A percentile compares a stretch with the other conserved stretches of the same genome.
These are phyloP conservation scores for Aureobasidium zeae DNA, from an alignment of 2,329 filamentous ascomycete genomes.

Conservation along the genomic window DNA sequence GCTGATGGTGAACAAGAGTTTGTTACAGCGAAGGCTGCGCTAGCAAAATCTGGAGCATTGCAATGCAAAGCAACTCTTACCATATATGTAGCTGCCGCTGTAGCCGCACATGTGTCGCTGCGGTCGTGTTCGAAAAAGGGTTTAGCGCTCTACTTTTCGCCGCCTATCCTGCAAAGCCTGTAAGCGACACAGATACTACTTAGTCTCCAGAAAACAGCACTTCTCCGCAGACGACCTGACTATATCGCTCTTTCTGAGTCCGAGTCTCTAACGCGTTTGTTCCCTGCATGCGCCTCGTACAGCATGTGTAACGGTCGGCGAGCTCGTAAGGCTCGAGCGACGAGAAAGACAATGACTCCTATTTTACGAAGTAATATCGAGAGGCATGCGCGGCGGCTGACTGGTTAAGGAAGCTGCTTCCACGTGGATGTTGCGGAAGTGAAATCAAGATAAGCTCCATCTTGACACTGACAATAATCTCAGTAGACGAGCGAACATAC, in stretches of 20 bases:
- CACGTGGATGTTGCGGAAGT: no score
- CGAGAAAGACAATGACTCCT: no score
- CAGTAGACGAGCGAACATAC: slow-evolving; percentile 1
- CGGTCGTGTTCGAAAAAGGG: slow-evolving; percentile 1
- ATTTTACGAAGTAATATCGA: not conserved
- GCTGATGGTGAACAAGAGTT: no score
- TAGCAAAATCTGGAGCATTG: not conserved
- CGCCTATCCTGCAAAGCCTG: slow-evolving; percentile 9
- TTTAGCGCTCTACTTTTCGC: slow-evolving; percentile 1
- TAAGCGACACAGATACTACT: slow-evolving; percentile 1
- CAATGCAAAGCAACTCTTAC: slow-evolving; percentile 6
- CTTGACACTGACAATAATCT: not conserved
- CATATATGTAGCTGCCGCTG: slow-evolving; percentile 1
- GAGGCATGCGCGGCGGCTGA: not conserved
- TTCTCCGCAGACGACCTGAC: not conserved
- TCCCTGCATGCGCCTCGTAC: slow-evolving; percentile 11
- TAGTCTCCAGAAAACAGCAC: not conserved
- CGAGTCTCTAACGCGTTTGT: not conserved
- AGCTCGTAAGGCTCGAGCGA: not conserved
- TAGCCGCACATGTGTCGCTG: not conserved
- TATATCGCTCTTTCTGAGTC: not conserved
- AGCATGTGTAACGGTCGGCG: not conserved
- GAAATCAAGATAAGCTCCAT: not conserved
- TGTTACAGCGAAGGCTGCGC: not conserved
- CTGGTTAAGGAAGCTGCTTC: slow-evolving; percentile 11